A percentile compares a stretch with the other conserved stretches of the same genome.
These are phyloP conservation scores for Amylostereum areolatum DNA, from an alignment of 1,284 basidiomycete genomes.

Conservation along the genomic window DNA sequence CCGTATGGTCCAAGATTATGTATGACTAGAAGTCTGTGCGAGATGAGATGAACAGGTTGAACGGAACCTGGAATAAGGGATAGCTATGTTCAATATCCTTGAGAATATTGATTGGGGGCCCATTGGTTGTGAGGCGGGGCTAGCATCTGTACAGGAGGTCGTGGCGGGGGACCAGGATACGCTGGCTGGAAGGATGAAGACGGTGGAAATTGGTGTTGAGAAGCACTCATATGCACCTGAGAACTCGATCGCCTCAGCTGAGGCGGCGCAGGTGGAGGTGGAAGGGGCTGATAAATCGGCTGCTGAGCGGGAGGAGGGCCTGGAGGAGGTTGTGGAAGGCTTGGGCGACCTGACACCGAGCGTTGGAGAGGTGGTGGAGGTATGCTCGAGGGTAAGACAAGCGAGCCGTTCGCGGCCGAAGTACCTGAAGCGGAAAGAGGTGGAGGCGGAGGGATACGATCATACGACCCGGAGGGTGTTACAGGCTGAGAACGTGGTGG, in stretches of 20 bases:
- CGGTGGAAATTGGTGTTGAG: constrained; percentile 18
- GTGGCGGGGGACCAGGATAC: constrained; percentile 31
- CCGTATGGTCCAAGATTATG: no score
- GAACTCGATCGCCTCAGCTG: constrained; percentile 23
- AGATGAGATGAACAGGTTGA: no score
- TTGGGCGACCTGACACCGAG: constrained; percentile 15
- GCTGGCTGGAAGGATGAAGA: constrained; percentile 18
- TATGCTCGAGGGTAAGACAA: neutral
- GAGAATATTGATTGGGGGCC: neutral
- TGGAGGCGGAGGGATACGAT: constrained; percentile 32
- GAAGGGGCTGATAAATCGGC: constrained; percentile 26
- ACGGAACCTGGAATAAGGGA: no score
- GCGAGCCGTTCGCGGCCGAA: constrained; percentile 9
- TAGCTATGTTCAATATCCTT: no score
- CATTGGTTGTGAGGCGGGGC: constrained; percentile 6
- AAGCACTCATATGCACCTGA: constrained; percentile 12
- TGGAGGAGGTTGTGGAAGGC: constrained; percentile 33
- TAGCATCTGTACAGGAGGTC: constrained; percentile 23
- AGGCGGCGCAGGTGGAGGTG: constrained; percentile 30
- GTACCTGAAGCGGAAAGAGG: constrained; percentile 16
- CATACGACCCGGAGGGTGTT: constrained; percentile 13
- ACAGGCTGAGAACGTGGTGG: no score
- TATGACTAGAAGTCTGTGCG: no score
- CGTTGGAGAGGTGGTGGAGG: constrained; percentile 2
- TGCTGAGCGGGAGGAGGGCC: constrained; percentile 17